phyloP scores from a whole-genome alignment of 129 eudicot genomes.

The Flaveria sonorensis region DNA sequence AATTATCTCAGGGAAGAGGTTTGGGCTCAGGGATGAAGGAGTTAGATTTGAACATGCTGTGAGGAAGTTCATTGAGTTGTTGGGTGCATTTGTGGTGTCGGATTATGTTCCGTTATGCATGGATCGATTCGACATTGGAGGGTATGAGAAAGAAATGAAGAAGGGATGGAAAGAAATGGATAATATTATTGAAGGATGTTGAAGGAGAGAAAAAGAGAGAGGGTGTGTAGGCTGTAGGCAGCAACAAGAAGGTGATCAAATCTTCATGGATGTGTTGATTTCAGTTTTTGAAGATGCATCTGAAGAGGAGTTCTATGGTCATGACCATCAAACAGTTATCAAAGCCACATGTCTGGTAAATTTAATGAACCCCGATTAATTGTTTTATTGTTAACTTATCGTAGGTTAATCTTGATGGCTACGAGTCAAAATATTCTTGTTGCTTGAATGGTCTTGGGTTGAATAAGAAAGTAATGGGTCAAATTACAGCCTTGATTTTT shows the following conservation, averaged over 20 bases:
- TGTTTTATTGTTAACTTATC: too few species aligned
- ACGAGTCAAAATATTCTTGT: too few species aligned
- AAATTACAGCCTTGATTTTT: too few species aligned
- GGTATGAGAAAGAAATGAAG: slow-evolving; percentile 41
- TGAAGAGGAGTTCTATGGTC: slow-evolving; percentile 23
- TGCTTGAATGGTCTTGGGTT: too few species aligned
- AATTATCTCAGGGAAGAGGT: slow-evolving; percentile 26
- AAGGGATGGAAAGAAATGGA: slow-evolving; percentile 33
- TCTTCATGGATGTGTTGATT: slow-evolving; percentile 34
- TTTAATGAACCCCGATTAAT: neutral
- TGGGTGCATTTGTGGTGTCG: slow-evolving; percentile 33
- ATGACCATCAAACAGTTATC: slow-evolving; percentile 27
- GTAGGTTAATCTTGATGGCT: too few species aligned
- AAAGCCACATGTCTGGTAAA: slow-evolving; percentile 39
- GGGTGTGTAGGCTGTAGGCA: neutral
- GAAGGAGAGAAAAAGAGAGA: slow-evolving; percentile 21
- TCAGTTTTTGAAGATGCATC: slow-evolving; percentile 23
- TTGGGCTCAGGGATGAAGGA: neutral
- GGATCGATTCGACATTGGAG: slow-evolving; percentile 38
- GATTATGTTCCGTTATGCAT: slow-evolving; percentile 38
- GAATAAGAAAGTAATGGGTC: too few species aligned
- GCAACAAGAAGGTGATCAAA: slow-evolving; percentile 5
- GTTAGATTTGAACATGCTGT: slow-evolving; percentile 7
- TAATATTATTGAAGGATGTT: slow-evolving; percentile 27
- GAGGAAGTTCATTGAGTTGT: slow-evolving; percentile 19